phyloP scores from a whole-genome alignment of 1,284 basidiomycete species.

The Boletus hoseneyae region DNA sequence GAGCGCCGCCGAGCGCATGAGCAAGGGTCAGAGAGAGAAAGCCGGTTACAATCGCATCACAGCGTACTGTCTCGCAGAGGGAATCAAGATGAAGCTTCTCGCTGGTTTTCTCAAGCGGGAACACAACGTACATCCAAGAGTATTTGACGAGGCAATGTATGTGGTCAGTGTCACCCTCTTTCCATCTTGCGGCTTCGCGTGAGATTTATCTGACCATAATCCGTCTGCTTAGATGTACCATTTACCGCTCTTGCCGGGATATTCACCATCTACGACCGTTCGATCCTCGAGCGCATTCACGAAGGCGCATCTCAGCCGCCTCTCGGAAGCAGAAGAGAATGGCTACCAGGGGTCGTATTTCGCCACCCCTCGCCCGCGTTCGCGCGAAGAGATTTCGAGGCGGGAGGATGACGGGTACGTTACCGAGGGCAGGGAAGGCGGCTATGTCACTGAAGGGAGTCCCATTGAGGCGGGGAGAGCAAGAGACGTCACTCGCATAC shows the following conservation, averaged over 20 bases:
- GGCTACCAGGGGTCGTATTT: slow-evolving; percentile 89
- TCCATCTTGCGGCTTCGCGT: neutral
- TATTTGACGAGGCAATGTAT: slow-evolving; percentile 93
- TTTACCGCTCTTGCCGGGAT: slow-evolving; percentile 87
- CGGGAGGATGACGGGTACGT: slow-evolving; percentile 33
- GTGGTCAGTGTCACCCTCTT: slow-evolving; percentile 55
- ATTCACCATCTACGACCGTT: slow-evolving; percentile 80
- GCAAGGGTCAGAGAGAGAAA: slow-evolving; percentile 69
- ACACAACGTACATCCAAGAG: slow-evolving; percentile 85
- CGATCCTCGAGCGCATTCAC: slow-evolving; percentile 74
- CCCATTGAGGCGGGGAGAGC: slow-evolving; percentile 10
- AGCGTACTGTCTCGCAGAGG: slow-evolving; percentile 85
- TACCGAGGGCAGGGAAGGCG: slow-evolving; percentile 25
- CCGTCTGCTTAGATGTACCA: slow-evolving; percentile 73
- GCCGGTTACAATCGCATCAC: slow-evolving; percentile 78
- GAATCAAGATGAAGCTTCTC: slow-evolving; percentile 77
- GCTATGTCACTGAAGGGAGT: slow-evolving; percentile 27
- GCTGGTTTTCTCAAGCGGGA: slow-evolving; percentile 87
- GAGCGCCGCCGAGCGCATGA: slow-evolving; percentile 80
- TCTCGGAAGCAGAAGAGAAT: slow-evolving; percentile 87
- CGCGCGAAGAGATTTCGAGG: slow-evolving; percentile 19
- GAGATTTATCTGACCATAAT: slow-evolving; percentile 2
- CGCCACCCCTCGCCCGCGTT: slow-evolving; percentile 35
- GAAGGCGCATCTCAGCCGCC: slow-evolving; percentile 59
- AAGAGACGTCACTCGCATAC: neutral